These are phyloP conservation scores for Trichosporon sp. DNA, from an alignment of 1,284 basidiomycete species.

Conservation along the genomic window DNA sequence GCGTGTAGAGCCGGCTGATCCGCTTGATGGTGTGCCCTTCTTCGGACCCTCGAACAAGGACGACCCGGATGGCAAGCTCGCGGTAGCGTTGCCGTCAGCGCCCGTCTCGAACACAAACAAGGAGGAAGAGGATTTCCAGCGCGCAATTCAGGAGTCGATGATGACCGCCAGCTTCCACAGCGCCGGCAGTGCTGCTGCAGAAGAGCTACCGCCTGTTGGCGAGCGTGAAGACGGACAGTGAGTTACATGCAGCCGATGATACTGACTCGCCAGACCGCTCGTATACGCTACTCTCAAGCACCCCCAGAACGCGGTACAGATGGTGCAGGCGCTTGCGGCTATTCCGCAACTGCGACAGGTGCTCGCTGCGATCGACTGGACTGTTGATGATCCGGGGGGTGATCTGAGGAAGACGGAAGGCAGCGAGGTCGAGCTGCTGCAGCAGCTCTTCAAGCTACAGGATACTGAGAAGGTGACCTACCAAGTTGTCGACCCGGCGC, in stretches of 20 bases:
- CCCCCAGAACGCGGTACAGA: constrained; percentile 27
- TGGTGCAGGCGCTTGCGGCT: constrained; percentile 37
- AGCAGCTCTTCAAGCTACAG: constrained; percentile 3
- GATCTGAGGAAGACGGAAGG: background rate
- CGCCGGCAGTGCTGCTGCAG: constrained; percentile 9
- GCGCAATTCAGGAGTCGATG: constrained; percentile 41
- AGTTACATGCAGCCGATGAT: constrained; percentile 7
- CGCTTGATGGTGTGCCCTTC: constrained; percentile 8
- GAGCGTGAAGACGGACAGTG: constrained; percentile 28
- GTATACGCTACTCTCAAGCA: constrained; percentile 11
- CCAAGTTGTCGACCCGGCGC: constrained; percentile 1
- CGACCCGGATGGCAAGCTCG: constrained; percentile 31
- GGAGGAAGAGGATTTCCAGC: constrained; percentile 40
- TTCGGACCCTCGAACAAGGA: constrained; percentile 40
- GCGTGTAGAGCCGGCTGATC: constrained; percentile 6
- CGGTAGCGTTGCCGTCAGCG: constrained; percentile 17
- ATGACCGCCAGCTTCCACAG: constrained; percentile 45
- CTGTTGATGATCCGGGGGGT: background rate
- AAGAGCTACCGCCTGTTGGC: constrained; percentile 17
- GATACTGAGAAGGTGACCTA: constrained; percentile 2
- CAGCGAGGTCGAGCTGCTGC: background rate
- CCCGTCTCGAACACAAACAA: constrained; percentile 15
- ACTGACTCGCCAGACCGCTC: constrained; percentile 11
- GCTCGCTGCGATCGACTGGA: background rate
- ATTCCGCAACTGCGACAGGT: constrained; percentile 36